phyloP scores from a whole-genome alignment of 495 filamentous ascomycete species.

The Aspergillus heteromorphus region DNA sequence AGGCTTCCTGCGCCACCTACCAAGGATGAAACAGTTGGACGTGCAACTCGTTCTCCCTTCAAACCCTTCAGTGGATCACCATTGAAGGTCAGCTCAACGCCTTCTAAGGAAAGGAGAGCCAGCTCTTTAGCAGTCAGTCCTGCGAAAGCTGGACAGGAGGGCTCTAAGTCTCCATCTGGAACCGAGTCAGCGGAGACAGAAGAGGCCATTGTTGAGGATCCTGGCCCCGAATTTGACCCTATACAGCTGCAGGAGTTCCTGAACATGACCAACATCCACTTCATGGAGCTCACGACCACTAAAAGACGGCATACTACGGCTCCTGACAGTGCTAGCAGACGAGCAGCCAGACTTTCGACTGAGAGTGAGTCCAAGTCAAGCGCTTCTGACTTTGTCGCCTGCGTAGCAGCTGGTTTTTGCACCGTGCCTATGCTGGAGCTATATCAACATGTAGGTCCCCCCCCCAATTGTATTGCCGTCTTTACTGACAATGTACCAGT shows the following conservation, averaged over 20 bases:
- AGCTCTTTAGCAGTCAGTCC: constrained; percentile 18
- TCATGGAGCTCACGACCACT: constrained; percentile 92
- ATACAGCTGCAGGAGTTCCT: constrained; percentile 90
- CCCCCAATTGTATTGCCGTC: background rate
- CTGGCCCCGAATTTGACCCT: constrained; percentile 48
- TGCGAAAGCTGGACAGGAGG: constrained; percentile 20
- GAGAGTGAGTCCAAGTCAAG: constrained; percentile 41
- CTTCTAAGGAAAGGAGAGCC: constrained; percentile 22
- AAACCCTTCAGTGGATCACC: constrained; percentile 30
- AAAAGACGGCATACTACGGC: constrained; percentile 83
- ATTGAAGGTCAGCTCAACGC: constrained; percentile 30
- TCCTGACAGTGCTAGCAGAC: constrained; percentile 46
- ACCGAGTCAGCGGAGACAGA: constrained; percentile 18
- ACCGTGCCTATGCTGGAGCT: constrained; percentile 89
- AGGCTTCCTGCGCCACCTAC: constrained; percentile 60
- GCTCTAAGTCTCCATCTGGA: constrained; percentile 21
- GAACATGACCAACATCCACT: constrained; percentile 90
- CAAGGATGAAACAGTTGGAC: constrained; percentile 57
- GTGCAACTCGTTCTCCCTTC: constrained; percentile 47
- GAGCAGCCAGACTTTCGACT: constrained; percentile 25
- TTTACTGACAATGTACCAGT: constrained; percentile 47
- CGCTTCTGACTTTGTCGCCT: constrained; percentile 57
- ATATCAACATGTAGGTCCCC: constrained; percentile 75
- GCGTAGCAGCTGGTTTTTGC: constrained; percentile 84
- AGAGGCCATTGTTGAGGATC: constrained; percentile 12